These are phyloP conservation scores for grape (Vitis vinifera) DNA, from an alignment of 164 flowering plant species.

Conservation along the genomic window DNA sequence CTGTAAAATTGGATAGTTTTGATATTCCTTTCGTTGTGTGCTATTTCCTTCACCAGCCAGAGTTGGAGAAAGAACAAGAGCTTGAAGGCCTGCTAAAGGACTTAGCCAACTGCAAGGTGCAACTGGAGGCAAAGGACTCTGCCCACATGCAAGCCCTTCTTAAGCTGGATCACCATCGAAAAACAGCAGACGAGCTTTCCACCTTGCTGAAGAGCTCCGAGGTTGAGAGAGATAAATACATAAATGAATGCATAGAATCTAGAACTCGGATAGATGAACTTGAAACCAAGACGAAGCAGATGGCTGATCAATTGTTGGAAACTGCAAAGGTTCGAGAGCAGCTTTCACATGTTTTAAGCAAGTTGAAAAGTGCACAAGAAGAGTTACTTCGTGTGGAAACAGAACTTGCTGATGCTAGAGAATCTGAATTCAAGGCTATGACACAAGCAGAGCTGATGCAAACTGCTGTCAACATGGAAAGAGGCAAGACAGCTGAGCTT, in stretches of 20 bases:
- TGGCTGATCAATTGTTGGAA: constrained; percentile 27
- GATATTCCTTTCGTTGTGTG: not conserved
- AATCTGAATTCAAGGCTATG: constrained; percentile 27
- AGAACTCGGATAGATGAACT: constrained; percentile 28
- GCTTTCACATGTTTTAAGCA: constrained; percentile 24
- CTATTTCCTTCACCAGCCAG: constrained; percentile 15
- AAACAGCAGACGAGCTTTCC: constrained; percentile 38
- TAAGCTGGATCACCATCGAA: constrained; percentile 37
- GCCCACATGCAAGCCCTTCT: constrained; percentile 51
- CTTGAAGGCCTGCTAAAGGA: constrained; percentile 40
- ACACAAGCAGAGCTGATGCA: constrained; percentile 32
- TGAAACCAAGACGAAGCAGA: constrained; percentile 36
- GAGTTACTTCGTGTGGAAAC: constrained; percentile 30
- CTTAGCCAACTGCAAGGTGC: constrained; percentile 54
- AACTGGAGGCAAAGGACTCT: constrained; percentile 56
- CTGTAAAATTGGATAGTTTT: not conserved
- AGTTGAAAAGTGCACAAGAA: constrained; percentile 31
- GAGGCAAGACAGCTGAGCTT: constrained; percentile 37
- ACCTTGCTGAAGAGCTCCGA: constrained; percentile 32
- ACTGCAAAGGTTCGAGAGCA: constrained; percentile 25
- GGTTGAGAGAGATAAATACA: constrained; percentile 33
- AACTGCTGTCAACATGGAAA: constrained; percentile 30
- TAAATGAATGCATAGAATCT: constrained; percentile 28
- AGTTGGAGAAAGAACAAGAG: constrained; percentile 34
- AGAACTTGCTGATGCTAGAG: constrained; percentile 36